Evolutionary conservation across 805 yeast genomes (phyloP).

Genomic region (Pichia pseudocactophila): DNA sequence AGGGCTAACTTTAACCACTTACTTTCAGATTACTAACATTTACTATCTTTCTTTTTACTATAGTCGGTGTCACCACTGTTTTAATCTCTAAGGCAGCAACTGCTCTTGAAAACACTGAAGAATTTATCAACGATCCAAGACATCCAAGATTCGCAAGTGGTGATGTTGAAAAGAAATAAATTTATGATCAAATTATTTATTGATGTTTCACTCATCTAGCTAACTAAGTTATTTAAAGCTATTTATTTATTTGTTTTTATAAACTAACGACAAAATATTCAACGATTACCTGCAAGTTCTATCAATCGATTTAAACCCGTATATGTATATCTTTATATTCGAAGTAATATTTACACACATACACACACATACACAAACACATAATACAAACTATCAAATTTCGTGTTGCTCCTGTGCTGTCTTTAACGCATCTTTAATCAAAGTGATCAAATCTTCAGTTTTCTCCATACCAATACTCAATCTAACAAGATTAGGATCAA

Average conservation of each 20-base stretch:
- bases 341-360: too few species aligned
- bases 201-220: not conserved
- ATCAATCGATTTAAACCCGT: too few species aligned
- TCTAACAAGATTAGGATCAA: constrained; percentile 68
- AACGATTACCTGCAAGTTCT: not conserved
- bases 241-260: constrained; percentile 5
- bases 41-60: not conserved
- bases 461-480: constrained; percentile 84
- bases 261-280: constrained; percentile 2
- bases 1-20: not conserved
- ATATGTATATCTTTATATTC: too few species aligned
- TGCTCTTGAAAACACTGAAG: constrained; percentile 63
- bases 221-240: constrained; percentile 1
- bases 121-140: constrained; percentile 91
- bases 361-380: too few species aligned
- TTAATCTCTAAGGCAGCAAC: constrained; percentile 60
- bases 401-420: constrained; percentile 32
- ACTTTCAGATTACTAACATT: constrained; percentile 1
- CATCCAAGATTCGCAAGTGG: constrained; percentile 70
- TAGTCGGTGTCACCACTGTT: constrained; percentile 53
- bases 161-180: constrained; percentile 27
- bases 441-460: constrained; percentile 41
- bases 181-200: not conserved
- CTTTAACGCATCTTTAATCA: constrained; percentile 45
- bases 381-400: constrained; percentile 9